Percentiles rank a stretch among this genome's conserved stretches.
Conservation (phyloP, 257 asterid genomes). For the Datura wrightii region DNA sequence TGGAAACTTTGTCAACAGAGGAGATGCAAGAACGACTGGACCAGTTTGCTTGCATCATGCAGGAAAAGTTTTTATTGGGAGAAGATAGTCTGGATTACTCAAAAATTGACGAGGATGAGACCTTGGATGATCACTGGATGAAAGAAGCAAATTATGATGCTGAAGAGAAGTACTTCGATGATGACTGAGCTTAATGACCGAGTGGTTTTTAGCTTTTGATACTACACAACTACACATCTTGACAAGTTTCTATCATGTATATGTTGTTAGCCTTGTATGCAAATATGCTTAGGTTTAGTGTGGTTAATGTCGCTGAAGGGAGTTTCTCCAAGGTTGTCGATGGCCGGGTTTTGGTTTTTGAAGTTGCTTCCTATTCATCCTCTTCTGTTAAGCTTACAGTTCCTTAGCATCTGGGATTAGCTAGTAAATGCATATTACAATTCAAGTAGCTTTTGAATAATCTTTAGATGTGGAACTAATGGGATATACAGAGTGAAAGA, state of each 20-base stretch:
- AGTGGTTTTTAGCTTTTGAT: not conserved
- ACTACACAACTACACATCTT: not conserved
- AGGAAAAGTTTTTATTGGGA: constrained; percentile 86
- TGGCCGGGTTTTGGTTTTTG: not conserved
- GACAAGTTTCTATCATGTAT: constrained; percentile 21
- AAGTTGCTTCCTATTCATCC: constrained; percentile 9
- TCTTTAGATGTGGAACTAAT: not conserved
- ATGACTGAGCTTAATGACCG: constrained; percentile 29
- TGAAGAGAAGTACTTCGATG: constrained; percentile 94
- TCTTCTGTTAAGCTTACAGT: not conserved
- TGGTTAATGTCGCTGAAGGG: not conserved
- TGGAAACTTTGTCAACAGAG: constrained; percentile 53
- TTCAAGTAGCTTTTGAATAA: not conserved
- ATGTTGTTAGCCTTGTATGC: constrained; percentile 3
- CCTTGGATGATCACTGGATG: constrained; percentile 94
- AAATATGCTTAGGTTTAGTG: not conserved
- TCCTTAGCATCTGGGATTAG: not conserved
- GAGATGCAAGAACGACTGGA: constrained; percentile 83
- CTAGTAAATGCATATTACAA: not conserved
- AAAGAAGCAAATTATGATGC: constrained; percentile 85
- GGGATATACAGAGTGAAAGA: not conserved
- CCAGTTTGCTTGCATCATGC: constrained; percentile 75
- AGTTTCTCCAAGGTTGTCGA: not conserved
- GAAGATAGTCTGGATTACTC: constrained; percentile 86
- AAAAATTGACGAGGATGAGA: constrained; percentile 76